Percentiles rank a stretch among this genome's conserved stretches.
Conservation (phyloP, 1,284 basidiomycete genomes). For the Leccinum angustisporum region DNA sequence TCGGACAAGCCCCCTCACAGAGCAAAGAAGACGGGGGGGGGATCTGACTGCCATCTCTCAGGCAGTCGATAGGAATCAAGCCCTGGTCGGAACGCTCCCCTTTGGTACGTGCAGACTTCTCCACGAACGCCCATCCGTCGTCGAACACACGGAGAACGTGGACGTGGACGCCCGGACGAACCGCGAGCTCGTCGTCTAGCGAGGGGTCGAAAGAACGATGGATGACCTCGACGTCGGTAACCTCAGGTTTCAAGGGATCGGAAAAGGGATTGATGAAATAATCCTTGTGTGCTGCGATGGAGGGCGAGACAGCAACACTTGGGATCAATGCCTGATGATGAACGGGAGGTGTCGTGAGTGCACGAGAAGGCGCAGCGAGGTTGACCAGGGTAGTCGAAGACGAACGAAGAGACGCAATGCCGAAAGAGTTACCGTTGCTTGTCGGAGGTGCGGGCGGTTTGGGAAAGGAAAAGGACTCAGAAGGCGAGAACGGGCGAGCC, state of each 20-base stretch:
- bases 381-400: conserved; percentile 25
- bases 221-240: conserved; percentile 45
- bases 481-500: conserved; percentile 62
- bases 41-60: conserved; percentile 48
- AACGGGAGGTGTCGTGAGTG: conserved; percentile 16
- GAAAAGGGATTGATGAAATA: conserved; percentile 41
- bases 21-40: conserved; percentile 49
- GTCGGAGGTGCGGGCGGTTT: conserved; percentile 46
- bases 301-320: conserved; percentile 5
- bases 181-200: conserved; percentile 58
- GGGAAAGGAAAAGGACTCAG: conserved; percentile 65
- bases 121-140: conserved; percentile 66
- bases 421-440: conserved; percentile 1
- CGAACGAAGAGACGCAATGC: conserved; percentile 13
- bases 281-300: conserved; percentile 17
- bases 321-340: background rate
- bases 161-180: conserved; percentile 51
- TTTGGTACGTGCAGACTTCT: conserved; percentile 35
- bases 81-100: conserved; percentile 27
- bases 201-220: conserved; percentile 57
- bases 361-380: conserved; percentile 17
- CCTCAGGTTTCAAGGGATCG: conserved; percentile 34
- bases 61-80: conserved; percentile 62
- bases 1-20: background rate
- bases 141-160: conserved; percentile 55